Conservation (phyloP, 1,284 basidiomycete species). For the Pholiota adiposa region DNA sequence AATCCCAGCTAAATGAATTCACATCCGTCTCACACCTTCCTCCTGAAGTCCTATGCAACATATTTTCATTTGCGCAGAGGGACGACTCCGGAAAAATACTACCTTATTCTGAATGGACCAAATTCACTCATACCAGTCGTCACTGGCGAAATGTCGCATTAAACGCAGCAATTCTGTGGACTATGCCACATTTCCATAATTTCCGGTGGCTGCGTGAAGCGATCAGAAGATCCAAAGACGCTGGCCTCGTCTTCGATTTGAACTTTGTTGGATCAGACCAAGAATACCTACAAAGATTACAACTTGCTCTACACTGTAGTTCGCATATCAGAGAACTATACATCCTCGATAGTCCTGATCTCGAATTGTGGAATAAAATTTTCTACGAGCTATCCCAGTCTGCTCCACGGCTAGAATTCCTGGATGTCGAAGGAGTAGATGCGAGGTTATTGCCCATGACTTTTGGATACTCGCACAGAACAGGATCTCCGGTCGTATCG, state of each 20-base stretch:
- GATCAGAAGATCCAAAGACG: conserved; percentile 31
- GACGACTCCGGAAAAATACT: not conserved
- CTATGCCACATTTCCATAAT: conserved; percentile 11
- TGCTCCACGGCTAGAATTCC: too few species aligned
- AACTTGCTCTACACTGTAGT: not conserved
- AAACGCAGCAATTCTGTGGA: conserved; percentile 20
- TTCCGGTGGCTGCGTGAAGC: conserved; percentile 30
- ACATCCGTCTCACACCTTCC: conserved; percentile 29
- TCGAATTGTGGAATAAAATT: too few species aligned
- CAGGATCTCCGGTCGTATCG: too few species aligned
- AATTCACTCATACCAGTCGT: conserved; percentile 12
- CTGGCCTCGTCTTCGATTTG: conserved; percentile 26
- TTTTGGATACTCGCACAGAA: too few species aligned
- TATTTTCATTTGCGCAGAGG: conserved; percentile 3
- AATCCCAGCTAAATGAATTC: conserved; percentile 1
- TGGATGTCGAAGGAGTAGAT: too few species aligned
- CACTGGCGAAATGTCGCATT: conserved; percentile 15
- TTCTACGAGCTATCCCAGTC: too few species aligned
- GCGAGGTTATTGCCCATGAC: too few species aligned
- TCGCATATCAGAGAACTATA: not conserved
- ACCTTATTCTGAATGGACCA: conserved; percentile 4
- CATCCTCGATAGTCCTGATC: not conserved
- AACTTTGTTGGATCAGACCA: not conserved
- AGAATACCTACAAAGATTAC: too few species aligned
- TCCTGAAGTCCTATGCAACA: conserved; percentile 30